phyloP scores from a whole-genome alignment of 2,329 filamentous ascomycete species.

The Verticillium tricorpus region DNA sequence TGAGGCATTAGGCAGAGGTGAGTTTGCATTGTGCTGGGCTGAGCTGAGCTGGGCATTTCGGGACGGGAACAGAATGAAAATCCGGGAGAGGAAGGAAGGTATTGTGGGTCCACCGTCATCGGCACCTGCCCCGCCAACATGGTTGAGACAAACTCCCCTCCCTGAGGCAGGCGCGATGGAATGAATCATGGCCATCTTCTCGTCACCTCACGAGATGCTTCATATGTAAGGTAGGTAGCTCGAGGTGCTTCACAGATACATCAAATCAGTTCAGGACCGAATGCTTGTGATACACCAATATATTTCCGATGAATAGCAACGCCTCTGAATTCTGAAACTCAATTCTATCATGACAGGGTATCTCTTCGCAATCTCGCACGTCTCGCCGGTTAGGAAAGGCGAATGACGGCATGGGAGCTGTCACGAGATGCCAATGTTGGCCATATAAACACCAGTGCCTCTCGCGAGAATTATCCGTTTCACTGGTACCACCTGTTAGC shows the following conservation, averaged over 20 bases:
- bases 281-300: neutral
- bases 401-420: too few relatives aligned
- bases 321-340: too few relatives aligned
- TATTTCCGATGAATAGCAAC: neutral
- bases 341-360: neutral
- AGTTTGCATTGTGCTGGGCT: neutral
- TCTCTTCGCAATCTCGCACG: neutral
- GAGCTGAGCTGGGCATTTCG: neutral
- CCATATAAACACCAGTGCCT: neutral
- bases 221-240: too few relatives aligned
- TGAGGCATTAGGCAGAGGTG: neutral
- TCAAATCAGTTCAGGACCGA: too few relatives aligned
- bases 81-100: neutral
- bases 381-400: neutral
- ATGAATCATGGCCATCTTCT: neutral
- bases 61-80: neutral
- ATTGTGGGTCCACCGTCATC: neutral
- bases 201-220: neutral
- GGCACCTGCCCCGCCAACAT: neutral
- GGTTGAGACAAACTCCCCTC: too few relatives aligned
- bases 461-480: constrained; percentile 1
- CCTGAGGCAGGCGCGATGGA: too few relatives aligned
- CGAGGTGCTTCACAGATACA: too few relatives aligned
- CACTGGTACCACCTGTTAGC: neutral
- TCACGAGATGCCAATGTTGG: too few relatives aligned